Evolutionary conservation across 805 yeast species (phyloP).

Genomic region (Metschnikowia hibisci): DNA sequence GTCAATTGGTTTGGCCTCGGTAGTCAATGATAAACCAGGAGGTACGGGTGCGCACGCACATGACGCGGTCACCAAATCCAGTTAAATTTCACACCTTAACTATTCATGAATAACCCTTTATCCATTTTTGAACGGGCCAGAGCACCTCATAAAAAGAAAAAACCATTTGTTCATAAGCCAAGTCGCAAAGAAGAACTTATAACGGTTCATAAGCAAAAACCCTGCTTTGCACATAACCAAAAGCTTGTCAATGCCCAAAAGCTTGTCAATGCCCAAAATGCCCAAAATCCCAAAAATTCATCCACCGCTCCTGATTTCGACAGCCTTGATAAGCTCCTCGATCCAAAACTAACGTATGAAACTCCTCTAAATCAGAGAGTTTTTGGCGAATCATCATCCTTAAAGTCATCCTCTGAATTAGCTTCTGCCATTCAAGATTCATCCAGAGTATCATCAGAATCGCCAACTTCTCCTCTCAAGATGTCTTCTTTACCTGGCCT

Average conservation of each 20-base stretch:
- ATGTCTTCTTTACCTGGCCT: constrained; percentile 6
- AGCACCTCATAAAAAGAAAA: constrained; percentile 7
- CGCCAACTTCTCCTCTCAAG: not conserved
- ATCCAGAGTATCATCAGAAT: too few species aligned
- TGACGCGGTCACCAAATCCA: too few species aligned
- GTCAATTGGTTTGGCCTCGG: too few species aligned
- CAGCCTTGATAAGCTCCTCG: constrained; percentile 7
- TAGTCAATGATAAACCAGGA: not conserved
- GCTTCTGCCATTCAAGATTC: too few species aligned
- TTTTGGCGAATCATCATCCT: too few species aligned
- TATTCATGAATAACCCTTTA: not conserved
- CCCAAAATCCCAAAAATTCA: not conserved
- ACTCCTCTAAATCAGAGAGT: not conserved
- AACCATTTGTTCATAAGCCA: constrained; percentile 11
- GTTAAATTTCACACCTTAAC: too few species aligned
- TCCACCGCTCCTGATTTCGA: constrained; percentile 1
- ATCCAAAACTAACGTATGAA: not conserved
- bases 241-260: constrained; percentile 9
- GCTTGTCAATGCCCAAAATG: constrained; percentile 10
- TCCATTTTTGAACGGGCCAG: constrained; percentile 5
- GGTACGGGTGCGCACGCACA: too few species aligned
- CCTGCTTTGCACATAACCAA: not conserved
- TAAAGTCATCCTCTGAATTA: too few species aligned
- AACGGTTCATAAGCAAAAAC: not conserved
- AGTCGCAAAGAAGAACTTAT: constrained; percentile 1